These are phyloP conservation scores for Agroathelia rolfsii DNA, from an alignment of 1,284 basidiomycete genomes.

Conservation along the genomic window DNA sequence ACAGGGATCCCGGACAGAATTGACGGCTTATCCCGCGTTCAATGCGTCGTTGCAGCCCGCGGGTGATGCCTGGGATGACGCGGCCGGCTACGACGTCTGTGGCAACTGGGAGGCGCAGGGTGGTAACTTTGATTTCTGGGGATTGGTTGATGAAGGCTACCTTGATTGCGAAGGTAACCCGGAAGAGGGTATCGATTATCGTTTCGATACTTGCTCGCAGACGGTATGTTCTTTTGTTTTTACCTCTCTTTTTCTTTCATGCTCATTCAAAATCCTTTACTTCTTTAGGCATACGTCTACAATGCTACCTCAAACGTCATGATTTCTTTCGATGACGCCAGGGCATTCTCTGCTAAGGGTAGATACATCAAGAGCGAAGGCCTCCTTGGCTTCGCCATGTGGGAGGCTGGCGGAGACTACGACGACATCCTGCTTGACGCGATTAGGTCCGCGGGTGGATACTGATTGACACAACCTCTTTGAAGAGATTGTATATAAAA, in stretches of 20 bases:
- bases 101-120: conserved; percentile 32
- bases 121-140: conserved; percentile 53
- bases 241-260: conserved; percentile 6
- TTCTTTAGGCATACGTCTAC: conserved; percentile 51
- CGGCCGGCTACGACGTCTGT: conserved; percentile 41
- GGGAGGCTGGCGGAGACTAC: conserved; percentile 54
- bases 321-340: conserved; percentile 52
- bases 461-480: too few relatives aligned
- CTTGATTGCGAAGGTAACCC: conserved; percentile 41
- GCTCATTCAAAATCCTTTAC: background rate
- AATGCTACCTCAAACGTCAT: conserved; percentile 39
- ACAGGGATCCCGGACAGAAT: conserved; percentile 16
- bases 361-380: conserved; percentile 39
- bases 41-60: conserved; percentile 29
- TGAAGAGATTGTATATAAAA: too few relatives aligned
- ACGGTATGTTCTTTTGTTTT: conserved; percentile 39
- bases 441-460: conserved; percentile 29
- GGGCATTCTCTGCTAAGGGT: conserved; percentile 52
- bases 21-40: conserved; percentile 43
- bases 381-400: conserved; percentile 56
- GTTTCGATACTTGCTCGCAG: conserved; percentile 56
- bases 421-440: conserved; percentile 46
- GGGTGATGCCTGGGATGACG: conserved; percentile 49
- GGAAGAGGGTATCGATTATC: conserved; percentile 35
- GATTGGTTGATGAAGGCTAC: conserved; percentile 43